These are phyloP conservation scores for Polymyxa betae DNA, from an alignment of 208 protist genomes.

Conservation along the genomic window DNA sequence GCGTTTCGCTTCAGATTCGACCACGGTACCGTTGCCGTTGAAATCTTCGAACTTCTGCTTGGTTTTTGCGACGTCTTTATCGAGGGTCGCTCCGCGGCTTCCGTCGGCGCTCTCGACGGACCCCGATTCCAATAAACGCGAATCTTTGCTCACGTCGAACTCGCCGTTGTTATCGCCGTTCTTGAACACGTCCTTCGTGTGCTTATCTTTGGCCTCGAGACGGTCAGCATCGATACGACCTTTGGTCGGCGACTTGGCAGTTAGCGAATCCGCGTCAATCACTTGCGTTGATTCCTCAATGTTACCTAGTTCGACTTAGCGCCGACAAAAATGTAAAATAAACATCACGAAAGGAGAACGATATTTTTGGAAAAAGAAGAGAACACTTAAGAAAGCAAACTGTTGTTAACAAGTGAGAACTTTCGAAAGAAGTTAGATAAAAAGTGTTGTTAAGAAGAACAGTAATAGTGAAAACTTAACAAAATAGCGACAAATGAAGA, in stretches of 20 bases:
- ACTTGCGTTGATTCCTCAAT: conserved; percentile 2
- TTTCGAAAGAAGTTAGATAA: too few species aligned
- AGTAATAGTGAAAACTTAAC: too few species aligned
- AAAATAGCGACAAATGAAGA: too few species aligned
- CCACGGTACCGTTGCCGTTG: background rate
- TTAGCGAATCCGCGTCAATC: conserved; percentile 10
- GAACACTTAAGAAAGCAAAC: too few species aligned
- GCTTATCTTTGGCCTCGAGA: background rate
- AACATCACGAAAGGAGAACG: too few species aligned
- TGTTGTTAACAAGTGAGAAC: too few species aligned
- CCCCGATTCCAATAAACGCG: background rate
- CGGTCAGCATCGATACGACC: background rate
- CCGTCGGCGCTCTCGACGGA: background rate
- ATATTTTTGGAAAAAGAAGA: too few species aligned
- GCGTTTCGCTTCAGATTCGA: background rate
- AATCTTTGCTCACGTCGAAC: background rate
- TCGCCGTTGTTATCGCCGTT: background rate
- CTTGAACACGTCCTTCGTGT: conserved; percentile 34
- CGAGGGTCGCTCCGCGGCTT: background rate
- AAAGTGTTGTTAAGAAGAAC: too few species aligned
- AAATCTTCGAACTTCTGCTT: background rate
- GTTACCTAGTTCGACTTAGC: too few species aligned
- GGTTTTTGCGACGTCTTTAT: background rate
- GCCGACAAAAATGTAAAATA: too few species aligned
- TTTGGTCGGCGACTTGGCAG: background rate